Evolutionary conservation across 2,329 filamentous ascomycete genomes (phyloP).

Genomic region (Fonsecaea multimorphosa): DNA sequence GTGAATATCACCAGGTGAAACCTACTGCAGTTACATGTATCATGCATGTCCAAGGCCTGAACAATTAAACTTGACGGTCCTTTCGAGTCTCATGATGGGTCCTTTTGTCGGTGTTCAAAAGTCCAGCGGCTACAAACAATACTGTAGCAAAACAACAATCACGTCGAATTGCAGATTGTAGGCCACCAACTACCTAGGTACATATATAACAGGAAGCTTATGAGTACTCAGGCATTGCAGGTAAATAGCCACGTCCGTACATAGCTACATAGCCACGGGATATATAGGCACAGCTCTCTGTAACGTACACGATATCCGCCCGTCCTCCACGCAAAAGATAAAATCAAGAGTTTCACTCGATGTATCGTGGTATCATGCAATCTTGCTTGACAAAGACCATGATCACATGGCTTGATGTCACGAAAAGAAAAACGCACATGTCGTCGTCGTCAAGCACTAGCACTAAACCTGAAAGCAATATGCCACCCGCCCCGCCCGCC

Average conservation of each 20-base stretch:
- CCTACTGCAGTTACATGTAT: neutral
- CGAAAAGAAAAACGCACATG: neutral
- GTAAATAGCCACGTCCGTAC: too few relatives aligned
- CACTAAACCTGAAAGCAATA: neutral
- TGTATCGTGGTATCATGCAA: conserved; percentile 37
- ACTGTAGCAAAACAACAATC: too few relatives aligned
- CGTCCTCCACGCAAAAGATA: neutral
- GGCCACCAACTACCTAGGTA: too few relatives aligned
- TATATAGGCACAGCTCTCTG: neutral
- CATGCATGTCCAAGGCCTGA: neutral
- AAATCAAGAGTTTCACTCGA: conserved; percentile 12
- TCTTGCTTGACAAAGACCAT: conserved; percentile 11
- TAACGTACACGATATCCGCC: conserved; percentile 1
- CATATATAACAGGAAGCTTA: too few relatives aligned
- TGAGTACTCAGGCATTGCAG: too few relatives aligned
- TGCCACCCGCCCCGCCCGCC: neutral
- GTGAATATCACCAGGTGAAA: neutral
- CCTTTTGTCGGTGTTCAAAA: too few relatives aligned
- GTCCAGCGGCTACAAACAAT: too few relatives aligned
- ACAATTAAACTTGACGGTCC: neutral
- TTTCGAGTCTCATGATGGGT: too few relatives aligned
- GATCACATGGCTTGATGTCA: conserved; percentile 1
- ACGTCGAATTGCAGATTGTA: too few relatives aligned
- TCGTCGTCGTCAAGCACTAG: neutral
- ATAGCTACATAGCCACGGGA: too few relatives aligned